These are phyloP conservation scores for Hypocrella siamensis DNA, from an alignment of 2,329 filamentous ascomycete genomes.

Conservation along the genomic window DNA sequence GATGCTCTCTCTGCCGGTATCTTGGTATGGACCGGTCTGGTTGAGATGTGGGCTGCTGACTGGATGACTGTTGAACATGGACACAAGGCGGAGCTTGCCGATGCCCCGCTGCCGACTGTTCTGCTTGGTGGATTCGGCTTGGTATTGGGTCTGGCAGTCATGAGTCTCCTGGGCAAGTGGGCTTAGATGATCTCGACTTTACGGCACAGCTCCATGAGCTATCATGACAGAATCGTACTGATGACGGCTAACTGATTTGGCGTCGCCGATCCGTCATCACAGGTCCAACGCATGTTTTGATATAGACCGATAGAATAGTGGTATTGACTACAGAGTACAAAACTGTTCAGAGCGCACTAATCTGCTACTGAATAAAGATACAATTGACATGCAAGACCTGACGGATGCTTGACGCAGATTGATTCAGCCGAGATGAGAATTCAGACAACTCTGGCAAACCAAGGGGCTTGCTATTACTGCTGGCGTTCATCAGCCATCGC, in stretches of 20 bases:
- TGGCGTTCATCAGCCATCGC: neutral
- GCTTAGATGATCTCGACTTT: conserved; percentile 31
- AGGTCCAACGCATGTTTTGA: no score
- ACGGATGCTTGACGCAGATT: no score
- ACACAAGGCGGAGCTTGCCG: conserved; percentile 30
- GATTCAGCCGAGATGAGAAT: no score
- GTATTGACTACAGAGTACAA: no score
- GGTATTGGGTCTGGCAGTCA: conserved; percentile 46
- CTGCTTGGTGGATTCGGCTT: conserved; percentile 35
- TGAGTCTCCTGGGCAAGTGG: conserved; percentile 65
- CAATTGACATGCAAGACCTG: no score
- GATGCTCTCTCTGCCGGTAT: conserved; percentile 63
- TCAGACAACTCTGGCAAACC: no score
- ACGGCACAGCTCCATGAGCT: no score
- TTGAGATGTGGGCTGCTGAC: conserved; percentile 66
- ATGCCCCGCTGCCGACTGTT: conserved; percentile 32
- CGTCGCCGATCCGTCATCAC: no score
- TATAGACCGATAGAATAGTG: no score
- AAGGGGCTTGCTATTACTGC: neutral
- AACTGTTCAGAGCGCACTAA: no score
- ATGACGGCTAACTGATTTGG: no score
- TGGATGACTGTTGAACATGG: conserved; percentile 41
- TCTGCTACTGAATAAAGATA: no score
- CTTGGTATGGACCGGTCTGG: conserved; percentile 62
- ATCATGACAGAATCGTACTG: neutral